Percentiles rank a stretch among this genome's conserved stretches.
These are phyloP conservation scores for Phytophthora meadii DNA, from an alignment of 352 stramenopile species.

Conservation along the genomic window DNA sequence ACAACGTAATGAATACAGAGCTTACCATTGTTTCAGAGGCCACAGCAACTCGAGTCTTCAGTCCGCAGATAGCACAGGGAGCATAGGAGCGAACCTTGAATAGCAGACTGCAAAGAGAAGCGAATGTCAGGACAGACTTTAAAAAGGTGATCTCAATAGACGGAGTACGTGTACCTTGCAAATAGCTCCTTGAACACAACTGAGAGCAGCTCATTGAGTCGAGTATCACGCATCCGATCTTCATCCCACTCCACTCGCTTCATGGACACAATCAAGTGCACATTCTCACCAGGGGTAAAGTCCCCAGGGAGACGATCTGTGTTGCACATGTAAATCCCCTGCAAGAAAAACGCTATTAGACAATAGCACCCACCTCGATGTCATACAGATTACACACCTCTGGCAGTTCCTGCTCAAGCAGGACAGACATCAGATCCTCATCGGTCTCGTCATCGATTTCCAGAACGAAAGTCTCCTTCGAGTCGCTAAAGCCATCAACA, in stretches of 20 bases:
- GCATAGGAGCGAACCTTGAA: constrained; percentile 61
- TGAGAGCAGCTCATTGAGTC: constrained; percentile 84
- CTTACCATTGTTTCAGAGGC: constrained; percentile 85
- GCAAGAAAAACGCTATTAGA: not conserved
- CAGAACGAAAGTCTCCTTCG: constrained; percentile 88
- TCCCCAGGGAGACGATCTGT: constrained; percentile 81
- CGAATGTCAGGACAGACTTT: not conserved
- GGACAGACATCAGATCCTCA: constrained; percentile 92
- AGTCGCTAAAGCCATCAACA: constrained; percentile 79
- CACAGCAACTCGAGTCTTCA: constrained; percentile 78
- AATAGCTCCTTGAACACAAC: constrained; percentile 89
- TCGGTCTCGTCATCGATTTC: constrained; percentile 94
- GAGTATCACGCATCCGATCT: constrained; percentile 86
- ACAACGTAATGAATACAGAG: not conserved
- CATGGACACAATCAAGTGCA: constrained; percentile 89
- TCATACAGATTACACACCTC: constrained; percentile 45
- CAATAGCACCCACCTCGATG: not conserved
- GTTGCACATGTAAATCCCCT: constrained; percentile 89
- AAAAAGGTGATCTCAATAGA: not conserved
- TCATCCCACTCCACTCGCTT: constrained; percentile 90
- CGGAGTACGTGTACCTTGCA: constrained; percentile 55
- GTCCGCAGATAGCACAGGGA: constrained; percentile 84
- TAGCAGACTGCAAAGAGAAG: constrained; percentile 50
- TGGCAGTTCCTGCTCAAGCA: constrained; percentile 88
- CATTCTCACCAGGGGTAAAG: constrained; percentile 73